Evolutionary conservation across 2,329 filamentous ascomycete genomes (phyloP), one percentile per base, ranked within the genome.

Genomic region (Pleomassaria siparia): DNA sequence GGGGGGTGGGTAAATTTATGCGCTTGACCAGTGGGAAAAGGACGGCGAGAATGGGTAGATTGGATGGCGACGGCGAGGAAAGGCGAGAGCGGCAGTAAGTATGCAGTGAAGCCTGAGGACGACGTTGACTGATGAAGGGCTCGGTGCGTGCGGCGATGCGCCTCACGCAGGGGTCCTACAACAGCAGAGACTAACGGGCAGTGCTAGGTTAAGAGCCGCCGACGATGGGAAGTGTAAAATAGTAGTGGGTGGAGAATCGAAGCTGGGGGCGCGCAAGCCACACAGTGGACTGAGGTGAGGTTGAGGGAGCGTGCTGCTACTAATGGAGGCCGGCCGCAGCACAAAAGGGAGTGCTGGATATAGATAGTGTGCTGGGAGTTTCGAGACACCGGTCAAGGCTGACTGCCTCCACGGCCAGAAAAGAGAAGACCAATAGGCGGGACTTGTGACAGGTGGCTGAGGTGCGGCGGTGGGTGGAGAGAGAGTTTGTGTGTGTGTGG

Each of bases 301-400:
- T n/a, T n/a, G n/a, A n/a, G n/a, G n/a, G n/a, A n/a, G n/a, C n/a
- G n/a, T n/a, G n/a, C 50, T 46, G 54, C 53, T 56, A 51, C 45
- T 47, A 52, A 56, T 42, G 54, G 59, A 36, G 41, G 58, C 50
- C 46, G 59, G 59, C 59, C 59, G 62, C 64, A 66, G 65, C 62
- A 66, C 64, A 60, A 49, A 58, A 55, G 52, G 55, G 55, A 51
- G 55, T n/a, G n/a, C n/a, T n/a, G n/a, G n/a, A n/a, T n/a, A n/a
- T n/a, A n/a, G n/a, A n/a, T n/a, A n/a, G n/a, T n/a, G n/a, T n/a
- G n/a, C n/a, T n/a, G n/a, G n/a, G n/a, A n/a, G 42, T 44, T n/a
- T 59, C 43, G 52, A 62, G 54, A 58, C 60, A 66, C 64, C 62
- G 62, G 65, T 68, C 63, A 67, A 69, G 67, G 67, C 67, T 63